Evolutionary conservation across 2,329 filamentous ascomycete genomes (phyloP), one percentile per base, ranked within the genome.

Genomic region (Calycina herbarum): DNA sequence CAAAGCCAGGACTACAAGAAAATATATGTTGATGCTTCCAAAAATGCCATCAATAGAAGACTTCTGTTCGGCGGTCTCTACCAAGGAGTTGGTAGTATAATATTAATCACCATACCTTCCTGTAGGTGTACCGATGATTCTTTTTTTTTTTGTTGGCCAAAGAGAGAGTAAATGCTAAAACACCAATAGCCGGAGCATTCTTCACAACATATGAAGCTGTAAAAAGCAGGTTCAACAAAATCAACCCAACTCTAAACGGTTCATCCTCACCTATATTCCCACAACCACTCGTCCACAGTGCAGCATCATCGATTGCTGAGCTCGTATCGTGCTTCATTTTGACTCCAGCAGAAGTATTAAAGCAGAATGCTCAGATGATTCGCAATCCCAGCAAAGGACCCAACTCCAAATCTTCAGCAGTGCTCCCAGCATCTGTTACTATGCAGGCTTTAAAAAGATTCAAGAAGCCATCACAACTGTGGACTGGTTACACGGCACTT

Each of bases 331-430:
- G 94, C 75, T 83, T 93, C 24, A 91, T 97, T 67, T 85, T 97
- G 42, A 94, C 93, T 0, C 94, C 93, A 0, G 92, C 93, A 15
- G 93, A 97, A 76, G 92, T 96, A 7, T 86, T 97, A 69, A 97
- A 97, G 79, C 93, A 96, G 76, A 97, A 97, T 77, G 93, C 94
- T 0, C 93, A 97, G 77, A 93, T 97, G 85, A 82, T 95, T 0
- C 81, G 81, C 27, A 73, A 68, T 10, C 74, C 72, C 15, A 64
- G 66, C 42, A 33, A 57, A 73, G 38, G 73, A 68, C 17, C 69
- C 48, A 45, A 42, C 45, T 64, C 73, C 73, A 64, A 76, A 73
- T 57, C 64, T 1, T 69, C 69, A n/a, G 82, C 81, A 0, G 85
- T 83, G 0, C 72, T 85, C n/a, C 77, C 79, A 82, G 82, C 0